Evolutionary conservation across 129 eudicot species (phyloP).

Genomic region (Escallonia herrerae): DNA sequence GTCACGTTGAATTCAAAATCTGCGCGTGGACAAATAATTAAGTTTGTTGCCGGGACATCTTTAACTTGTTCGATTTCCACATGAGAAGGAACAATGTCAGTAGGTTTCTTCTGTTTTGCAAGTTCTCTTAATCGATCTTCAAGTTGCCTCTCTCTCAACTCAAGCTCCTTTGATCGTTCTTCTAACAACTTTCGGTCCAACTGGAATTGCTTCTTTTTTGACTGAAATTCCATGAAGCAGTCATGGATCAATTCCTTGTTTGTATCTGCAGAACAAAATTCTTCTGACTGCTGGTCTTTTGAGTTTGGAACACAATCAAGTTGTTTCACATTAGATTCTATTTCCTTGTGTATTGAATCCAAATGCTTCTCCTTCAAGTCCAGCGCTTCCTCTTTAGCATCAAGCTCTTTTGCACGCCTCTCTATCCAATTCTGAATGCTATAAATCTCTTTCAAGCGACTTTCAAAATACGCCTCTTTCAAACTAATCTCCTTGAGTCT

Average conservation of each 20-base stretch:
- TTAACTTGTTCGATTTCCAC: not conserved
- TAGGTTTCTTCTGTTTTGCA: slow-evolving; percentile 3
- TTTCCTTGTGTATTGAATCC: not conserved
- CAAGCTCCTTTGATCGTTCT: slow-evolving; percentile 11
- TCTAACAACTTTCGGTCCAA: slow-evolving; percentile 5
- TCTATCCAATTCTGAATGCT: not conserved
- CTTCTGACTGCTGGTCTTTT: not conserved
- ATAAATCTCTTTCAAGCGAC: slow-evolving; percentile 4
- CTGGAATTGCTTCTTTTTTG: slow-evolving; percentile 8
- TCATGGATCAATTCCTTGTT: not conserved
- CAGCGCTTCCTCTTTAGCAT: slow-evolving; percentile 4
- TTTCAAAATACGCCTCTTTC: slow-evolving; percentile 1
- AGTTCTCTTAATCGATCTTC: slow-evolving; percentile 1
- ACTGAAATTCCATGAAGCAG: not conserved
- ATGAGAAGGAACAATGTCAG: not conserved
- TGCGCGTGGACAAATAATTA: not conserved
- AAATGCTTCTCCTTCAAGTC: not conserved
- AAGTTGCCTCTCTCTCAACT: slow-evolving; percentile 8
- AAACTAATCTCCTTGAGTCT: not conserved
- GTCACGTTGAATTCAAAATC: slow-evolving; percentile 1
- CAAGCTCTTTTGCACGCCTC: slow-evolving; percentile 4
- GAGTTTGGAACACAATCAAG: not conserved
- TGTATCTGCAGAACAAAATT: not conserved
- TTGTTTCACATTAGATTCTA: not conserved
- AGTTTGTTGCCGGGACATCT: not conserved